phyloP scores from a whole-genome alignment of 768 basidiomycete genomes.

The Lactifluus volemus region DNA sequence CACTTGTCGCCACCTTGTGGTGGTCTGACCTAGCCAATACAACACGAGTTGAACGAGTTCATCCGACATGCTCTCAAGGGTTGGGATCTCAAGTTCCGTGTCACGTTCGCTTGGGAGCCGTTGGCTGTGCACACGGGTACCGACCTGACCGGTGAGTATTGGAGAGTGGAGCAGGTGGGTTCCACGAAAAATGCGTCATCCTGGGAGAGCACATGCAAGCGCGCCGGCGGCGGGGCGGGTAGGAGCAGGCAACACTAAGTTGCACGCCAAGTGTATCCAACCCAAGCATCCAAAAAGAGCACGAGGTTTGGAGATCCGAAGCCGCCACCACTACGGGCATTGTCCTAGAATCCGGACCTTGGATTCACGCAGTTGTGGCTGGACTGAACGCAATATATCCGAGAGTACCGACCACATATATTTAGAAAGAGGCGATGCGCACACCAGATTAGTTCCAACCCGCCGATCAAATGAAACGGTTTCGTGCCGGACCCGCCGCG shows the following conservation, averaged over 20 bases:
- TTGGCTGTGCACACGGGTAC: not conserved
- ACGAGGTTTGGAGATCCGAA: not conserved
- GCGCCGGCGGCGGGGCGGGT: not conserved
- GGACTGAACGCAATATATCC: not conserved
- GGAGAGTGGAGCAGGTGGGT: not conserved
- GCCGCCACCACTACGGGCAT: not conserved
- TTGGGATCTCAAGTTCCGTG: not conserved
- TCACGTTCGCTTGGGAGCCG: not conserved
- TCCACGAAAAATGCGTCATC: not conserved
- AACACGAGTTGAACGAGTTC: not conserved
- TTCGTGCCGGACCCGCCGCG: not conserved
- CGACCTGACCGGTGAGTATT: not conserved
- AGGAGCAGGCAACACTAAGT: not conserved
- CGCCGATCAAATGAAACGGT: conserved; percentile 1
- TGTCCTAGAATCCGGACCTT: conserved; percentile 2
- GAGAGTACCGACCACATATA: not conserved
- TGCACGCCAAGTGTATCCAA: not conserved
- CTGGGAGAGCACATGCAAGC: not conserved
- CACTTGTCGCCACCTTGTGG: not conserved
- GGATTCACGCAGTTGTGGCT: not conserved
- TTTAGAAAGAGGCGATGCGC: conserved; percentile 4
- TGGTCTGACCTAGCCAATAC: not conserved
- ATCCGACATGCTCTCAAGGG: not conserved
- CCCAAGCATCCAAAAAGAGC: not conserved
- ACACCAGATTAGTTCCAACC: not conserved